Base-by-base conservation (phyloP, 2,329 filamentous ascomycete genomes). In the Neofusicoccum laricinum region DNA sequence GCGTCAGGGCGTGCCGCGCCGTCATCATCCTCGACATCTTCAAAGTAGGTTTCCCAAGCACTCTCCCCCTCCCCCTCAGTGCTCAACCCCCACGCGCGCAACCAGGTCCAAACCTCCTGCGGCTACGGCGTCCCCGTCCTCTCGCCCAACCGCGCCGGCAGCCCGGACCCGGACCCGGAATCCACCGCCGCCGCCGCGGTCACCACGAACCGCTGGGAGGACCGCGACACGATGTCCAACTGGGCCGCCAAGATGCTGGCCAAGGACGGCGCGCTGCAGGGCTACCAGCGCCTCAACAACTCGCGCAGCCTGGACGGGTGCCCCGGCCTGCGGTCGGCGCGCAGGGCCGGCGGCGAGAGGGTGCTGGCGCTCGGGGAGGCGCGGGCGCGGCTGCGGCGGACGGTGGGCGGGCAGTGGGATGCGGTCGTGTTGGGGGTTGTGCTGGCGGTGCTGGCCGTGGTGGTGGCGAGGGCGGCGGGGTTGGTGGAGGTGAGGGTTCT, bases 91-190 rank as follows among this genome's bases (percentile, higher is more conserved):
- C n/a, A n/a, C 21, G 19, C 34, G n/a, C 4, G 7, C 34, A 51
- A 48, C 19, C 17, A 78, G 74, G 81, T 87, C 3, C 87, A 90
- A 80, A 89, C 86, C 10, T 86, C 84, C 58, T 91, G 88, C 70
- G 88, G 88, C 6, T 90, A 82, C 68, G 86, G 84, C 25, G 86
- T 90, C 7, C 87, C 88, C 1, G 77, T 81, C 34, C 74, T 88
- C 12, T 68, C 78, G 69, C 69, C 80, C 8, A 66, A 76, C 4
- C 49, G 17, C 19, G 12, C 15, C 53, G 8, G 38, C 21, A 43
- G 21, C 38, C 8, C 11, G 25, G 25, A 45, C 38, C 8, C 11
- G 25, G 25, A 45, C 19, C 38, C 41, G 12, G 53, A 58, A n/a
- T 58, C 53, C 4, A 66, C 68, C 19, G 65, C 69, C 64, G 71